phyloP scores from a whole-genome alignment of 257 asterid genomes.

The Penstemon newberryi region DNA sequence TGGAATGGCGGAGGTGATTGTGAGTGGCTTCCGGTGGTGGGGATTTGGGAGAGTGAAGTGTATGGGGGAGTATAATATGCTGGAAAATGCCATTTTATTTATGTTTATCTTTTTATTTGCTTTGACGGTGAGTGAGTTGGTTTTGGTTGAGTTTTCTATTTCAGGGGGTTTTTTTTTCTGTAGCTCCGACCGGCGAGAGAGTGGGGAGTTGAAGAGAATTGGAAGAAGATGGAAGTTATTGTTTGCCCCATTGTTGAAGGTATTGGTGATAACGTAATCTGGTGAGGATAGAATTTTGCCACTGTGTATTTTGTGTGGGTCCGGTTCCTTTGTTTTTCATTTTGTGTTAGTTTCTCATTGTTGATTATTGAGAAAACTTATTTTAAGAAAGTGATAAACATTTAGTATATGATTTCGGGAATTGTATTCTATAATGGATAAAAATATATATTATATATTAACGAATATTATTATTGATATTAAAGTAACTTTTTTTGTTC shows the following conservation, averaged over 20 bases:
- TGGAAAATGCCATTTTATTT: constrained; percentile 51
- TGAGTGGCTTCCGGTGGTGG: constrained; percentile 37
- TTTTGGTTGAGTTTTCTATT: too few relatives aligned
- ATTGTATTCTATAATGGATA: too few relatives aligned
- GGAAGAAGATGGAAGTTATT: constrained; percentile 1
- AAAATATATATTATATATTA: too few relatives aligned
- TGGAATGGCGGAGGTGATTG: constrained; percentile 53
- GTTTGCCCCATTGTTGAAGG: constrained; percentile 17
- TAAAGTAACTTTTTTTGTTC: too few relatives aligned
- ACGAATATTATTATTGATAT: too few relatives aligned
- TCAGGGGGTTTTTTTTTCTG: neutral
- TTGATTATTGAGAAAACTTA: too few relatives aligned
- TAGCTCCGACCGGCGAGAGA: constrained; percentile 29
- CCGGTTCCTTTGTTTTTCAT: constrained; percentile 1
- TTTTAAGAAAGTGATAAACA: too few relatives aligned
- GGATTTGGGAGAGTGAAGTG: constrained; percentile 41
- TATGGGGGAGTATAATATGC: constrained; percentile 46
- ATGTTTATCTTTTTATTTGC: too few relatives aligned
- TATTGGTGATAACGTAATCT: constrained; percentile 47
- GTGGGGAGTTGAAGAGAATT: constrained; percentile 15
- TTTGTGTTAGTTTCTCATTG: too few relatives aligned
- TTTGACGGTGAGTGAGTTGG: too few relatives aligned
- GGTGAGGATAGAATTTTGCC: constrained; percentile 49
- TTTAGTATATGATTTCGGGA: too few relatives aligned
- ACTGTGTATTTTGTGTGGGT: constrained; percentile 36